phyloP scores from a whole-genome alignment of 1,284 basidiomycete genomes.

The Tranzscheliella williamsii region DNA sequence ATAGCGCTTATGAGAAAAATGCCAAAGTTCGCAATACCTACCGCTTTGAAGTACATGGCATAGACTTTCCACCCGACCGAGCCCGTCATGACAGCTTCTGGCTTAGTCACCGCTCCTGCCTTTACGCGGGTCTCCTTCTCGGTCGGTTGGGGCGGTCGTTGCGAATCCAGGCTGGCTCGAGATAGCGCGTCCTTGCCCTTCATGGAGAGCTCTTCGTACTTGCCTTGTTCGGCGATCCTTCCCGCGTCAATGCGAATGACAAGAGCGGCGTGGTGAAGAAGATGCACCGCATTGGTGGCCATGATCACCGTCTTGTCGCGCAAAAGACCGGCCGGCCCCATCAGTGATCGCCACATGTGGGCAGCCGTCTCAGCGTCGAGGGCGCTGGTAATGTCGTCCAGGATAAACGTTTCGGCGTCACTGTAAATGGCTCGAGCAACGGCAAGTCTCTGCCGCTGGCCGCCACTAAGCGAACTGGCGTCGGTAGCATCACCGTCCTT shows the following conservation, averaged over 20 bases:
- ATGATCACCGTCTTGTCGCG: constrained; percentile 37
- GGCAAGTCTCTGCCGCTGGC: constrained; percentile 51
- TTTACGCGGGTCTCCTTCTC: constrained; percentile 14
- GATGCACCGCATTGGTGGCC: constrained; percentile 47
- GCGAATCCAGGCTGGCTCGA: constrained; percentile 33
- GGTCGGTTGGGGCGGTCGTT: neutral
- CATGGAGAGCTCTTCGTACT: constrained; percentile 32
- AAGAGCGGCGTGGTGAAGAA: constrained; percentile 22
- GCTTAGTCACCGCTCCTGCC: constrained; percentile 12
- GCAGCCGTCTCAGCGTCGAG: constrained; percentile 71
- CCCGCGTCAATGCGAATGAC: constrained; percentile 39
- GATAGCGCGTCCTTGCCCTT: constrained; percentile 43
- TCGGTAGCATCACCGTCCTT: constrained; percentile 50
- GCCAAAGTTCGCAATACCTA: constrained; percentile 3
- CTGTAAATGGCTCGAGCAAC: constrained; percentile 57
- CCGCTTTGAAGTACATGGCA: constrained; percentile 16
- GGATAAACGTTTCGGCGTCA: constrained; percentile 41
- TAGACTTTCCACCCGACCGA: constrained; percentile 23
- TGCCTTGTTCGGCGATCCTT: constrained; percentile 37
- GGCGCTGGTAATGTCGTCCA: constrained; percentile 58
- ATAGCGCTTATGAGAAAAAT: neutral
- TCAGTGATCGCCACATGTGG: constrained; percentile 56
- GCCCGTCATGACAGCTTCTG: constrained; percentile 29
- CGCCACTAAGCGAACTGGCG: constrained; percentile 53
- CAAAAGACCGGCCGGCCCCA: constrained; percentile 32